Percentiles rank a stretch among this genome's conserved stretches.
These are phyloP conservation scores for Trichoderma sp. DNA, from an alignment of 2,329 filamentous ascomycete species.

Conservation along the genomic window DNA sequence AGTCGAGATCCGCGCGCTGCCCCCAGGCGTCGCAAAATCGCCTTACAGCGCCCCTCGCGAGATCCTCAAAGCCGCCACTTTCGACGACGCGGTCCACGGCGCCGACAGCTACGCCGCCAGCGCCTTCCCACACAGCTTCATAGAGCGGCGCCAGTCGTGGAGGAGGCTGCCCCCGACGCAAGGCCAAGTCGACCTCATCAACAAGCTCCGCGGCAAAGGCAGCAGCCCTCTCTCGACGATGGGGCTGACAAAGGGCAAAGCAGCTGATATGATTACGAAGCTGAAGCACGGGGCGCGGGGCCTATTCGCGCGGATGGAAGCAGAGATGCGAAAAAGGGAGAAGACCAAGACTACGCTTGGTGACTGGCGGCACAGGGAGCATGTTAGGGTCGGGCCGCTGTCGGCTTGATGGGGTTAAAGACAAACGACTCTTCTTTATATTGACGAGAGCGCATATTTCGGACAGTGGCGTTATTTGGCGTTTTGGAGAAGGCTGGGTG, in stretches of 20 bases:
- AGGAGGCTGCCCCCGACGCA: slow-evolving; percentile 64
- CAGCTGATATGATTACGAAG: slow-evolving; percentile 90
- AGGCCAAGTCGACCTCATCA: slow-evolving; percentile 69
- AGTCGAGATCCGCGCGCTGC: slow-evolving; percentile 53
- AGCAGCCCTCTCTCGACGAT: slow-evolving; percentile 53
- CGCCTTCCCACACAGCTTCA: slow-evolving; percentile 67
- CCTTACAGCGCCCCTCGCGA: slow-evolving; percentile 70
- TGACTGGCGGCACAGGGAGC: slow-evolving; percentile 49
- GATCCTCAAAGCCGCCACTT: slow-evolving; percentile 65
- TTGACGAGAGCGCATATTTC: not conserved
- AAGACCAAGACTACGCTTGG: slow-evolving; percentile 42
- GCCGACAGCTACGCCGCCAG: slow-evolving; percentile 77
- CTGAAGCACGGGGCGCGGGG: slow-evolving; percentile 78
- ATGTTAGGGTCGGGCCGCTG: slow-evolving; percentile 59
- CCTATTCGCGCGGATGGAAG: slow-evolving; percentile 57
- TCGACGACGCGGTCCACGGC: slow-evolving; percentile 77
- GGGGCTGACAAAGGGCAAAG: slow-evolving; percentile 75
- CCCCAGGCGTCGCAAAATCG: slow-evolving; percentile 47
- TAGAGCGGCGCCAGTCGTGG: slow-evolving; percentile 69
- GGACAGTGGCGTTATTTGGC: not conserved
- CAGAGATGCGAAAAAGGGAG: slow-evolving; percentile 52
- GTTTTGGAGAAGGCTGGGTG: not conserved
- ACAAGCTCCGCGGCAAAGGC: slow-evolving; percentile 59
- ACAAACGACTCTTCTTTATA: not conserved
- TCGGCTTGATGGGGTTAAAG: slow-evolving; percentile 26